These are phyloP conservation scores for Chlorella sorokiniana DNA, from an alignment of 139 green algal genomes.

Conservation along the genomic window DNA sequence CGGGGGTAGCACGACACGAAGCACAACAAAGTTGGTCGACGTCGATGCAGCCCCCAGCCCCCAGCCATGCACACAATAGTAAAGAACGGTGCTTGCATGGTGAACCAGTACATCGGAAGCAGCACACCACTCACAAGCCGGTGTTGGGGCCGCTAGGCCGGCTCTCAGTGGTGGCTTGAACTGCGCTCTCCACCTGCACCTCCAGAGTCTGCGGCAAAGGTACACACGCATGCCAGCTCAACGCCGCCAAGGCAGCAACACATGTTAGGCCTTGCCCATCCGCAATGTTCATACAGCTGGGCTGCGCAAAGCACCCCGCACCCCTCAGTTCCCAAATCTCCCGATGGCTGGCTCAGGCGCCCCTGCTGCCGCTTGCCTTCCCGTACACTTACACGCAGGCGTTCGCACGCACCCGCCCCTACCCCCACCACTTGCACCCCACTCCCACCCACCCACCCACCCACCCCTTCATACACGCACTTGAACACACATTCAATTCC, in stretches of 20 bases:
- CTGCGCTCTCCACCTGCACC: constrained; percentile 20
- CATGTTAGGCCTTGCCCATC: too few relatives aligned
- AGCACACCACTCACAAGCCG: constrained; percentile 3
- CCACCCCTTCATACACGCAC: neutral
- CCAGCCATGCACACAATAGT: neutral
- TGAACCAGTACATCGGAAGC: neutral
- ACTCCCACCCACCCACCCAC: neutral
- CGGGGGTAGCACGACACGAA: neutral
- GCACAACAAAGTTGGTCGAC: neutral
- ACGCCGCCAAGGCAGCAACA: too few relatives aligned
- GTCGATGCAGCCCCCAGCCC: neutral
- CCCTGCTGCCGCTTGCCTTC: too few relatives aligned
- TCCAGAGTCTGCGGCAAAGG: constrained; percentile 30
- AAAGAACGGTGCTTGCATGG: neutral
- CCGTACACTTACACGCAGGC: too few relatives aligned
- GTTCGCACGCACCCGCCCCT: too few relatives aligned
- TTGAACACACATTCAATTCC: neutral
- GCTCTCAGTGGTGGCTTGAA: neutral
- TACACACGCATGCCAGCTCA: too few relatives aligned
- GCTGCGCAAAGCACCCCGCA: neutral
- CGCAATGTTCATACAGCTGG: neutral
- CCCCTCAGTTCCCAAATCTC: too few relatives aligned
- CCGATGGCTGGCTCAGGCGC: too few relatives aligned
- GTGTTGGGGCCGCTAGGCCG: neutral
- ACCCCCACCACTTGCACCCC: too few relatives aligned